These are phyloP conservation scores for Leishmania arabica DNA, from an alignment of 208 protist genomes.

Conservation along the genomic window DNA sequence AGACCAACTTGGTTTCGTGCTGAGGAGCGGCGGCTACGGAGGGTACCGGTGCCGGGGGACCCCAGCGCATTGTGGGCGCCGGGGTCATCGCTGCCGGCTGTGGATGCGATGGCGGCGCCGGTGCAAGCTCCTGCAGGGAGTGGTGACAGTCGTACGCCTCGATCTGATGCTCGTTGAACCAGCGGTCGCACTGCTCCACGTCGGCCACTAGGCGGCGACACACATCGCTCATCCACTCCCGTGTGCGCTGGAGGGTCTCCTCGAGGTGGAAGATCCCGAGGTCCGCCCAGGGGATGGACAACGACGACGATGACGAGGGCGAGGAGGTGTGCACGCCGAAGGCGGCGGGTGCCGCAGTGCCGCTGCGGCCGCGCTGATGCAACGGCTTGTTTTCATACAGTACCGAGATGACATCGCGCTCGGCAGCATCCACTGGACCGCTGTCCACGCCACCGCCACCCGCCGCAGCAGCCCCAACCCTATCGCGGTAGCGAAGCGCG, in stretches of 20 bases:
- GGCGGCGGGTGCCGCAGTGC: not conserved
- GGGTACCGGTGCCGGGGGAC: not conserved
- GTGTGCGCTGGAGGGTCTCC: slow-evolving; percentile 45
- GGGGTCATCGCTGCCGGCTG: slow-evolving; percentile 5
- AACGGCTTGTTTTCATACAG: slow-evolving; percentile 5
- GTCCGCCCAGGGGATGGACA: slow-evolving; percentile 46
- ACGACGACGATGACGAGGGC: slow-evolving; percentile 4
- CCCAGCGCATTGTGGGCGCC: slow-evolving; percentile 15
- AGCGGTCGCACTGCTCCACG: slow-evolving; percentile 63
- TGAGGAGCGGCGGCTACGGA: slow-evolving; percentile 4
- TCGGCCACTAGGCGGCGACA: slow-evolving; percentile 59
- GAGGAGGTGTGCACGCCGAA: not conserved
- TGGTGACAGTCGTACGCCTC: slow-evolving; percentile 63
- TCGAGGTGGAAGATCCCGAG: slow-evolving; percentile 55
- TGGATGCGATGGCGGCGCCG: slow-evolving; percentile 13
- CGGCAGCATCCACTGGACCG: not conserved
- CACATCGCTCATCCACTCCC: slow-evolving; percentile 62
- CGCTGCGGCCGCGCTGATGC: slow-evolving; percentile 3
- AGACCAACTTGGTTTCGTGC: slow-evolving; percentile 35
- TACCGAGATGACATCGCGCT: slow-evolving; percentile 13
- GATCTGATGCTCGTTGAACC: slow-evolving; percentile 56
- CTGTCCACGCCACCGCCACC: slow-evolving; percentile 5
- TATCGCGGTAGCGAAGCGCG: slow-evolving; percentile 4
- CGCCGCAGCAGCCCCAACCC: not conserved
- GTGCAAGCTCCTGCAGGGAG: slow-evolving; percentile 58